Percentiles rank a stretch among this genome's conserved stretches.
Evolutionary conservation across 108 stramenopile species (phyloP).

Genomic region (Heterococcus sp.): DNA sequence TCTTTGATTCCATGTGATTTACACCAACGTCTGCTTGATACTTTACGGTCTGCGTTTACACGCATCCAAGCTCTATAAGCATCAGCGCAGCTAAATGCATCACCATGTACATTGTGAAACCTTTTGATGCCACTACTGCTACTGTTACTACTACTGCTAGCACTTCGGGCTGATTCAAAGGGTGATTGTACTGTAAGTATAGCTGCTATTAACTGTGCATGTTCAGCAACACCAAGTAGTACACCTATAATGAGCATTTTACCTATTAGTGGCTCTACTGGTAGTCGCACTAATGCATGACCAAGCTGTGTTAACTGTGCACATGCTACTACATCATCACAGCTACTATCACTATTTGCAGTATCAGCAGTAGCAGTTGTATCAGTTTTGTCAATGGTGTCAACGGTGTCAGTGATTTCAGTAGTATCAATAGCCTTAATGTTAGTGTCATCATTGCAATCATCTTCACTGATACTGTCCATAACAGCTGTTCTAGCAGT

Average conservation of each 20-base stretch:
- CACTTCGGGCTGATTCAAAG: slow-evolving; percentile 10
- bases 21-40: slow-evolving; percentile 32
- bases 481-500: not conserved
- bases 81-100: slow-evolving; percentile 31
- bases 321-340: too few relatives aligned
- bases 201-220: slow-evolving; percentile 31
- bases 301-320: slow-evolving; percentile 40
- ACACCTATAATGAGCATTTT: slow-evolving; percentile 36
- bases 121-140: slow-evolving; percentile 10
- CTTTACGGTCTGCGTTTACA: slow-evolving; percentile 14
- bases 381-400: not conserved
- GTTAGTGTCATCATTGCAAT: too few relatives aligned
- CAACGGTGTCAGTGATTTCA: not conserved
- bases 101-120: slow-evolving; percentile 12
- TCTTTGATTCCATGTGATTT: slow-evolving; percentile 26
- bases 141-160: not conserved
- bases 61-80: slow-evolving; percentile 36
- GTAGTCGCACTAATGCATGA: slow-evolving; percentile 9
- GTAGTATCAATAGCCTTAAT: not conserved
- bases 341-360: not conserved
- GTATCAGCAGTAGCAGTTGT: not conserved
- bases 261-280: slow-evolving; percentile 34
- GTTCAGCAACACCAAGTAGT: slow-evolving; percentile 29
- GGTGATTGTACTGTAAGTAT: slow-evolving; percentile 30
- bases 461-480: slow-evolving; percentile 8